phyloP scores from a whole-genome alignment of 2,329 filamentous ascomycete genomes.

The Fusarium sp. region DNA sequence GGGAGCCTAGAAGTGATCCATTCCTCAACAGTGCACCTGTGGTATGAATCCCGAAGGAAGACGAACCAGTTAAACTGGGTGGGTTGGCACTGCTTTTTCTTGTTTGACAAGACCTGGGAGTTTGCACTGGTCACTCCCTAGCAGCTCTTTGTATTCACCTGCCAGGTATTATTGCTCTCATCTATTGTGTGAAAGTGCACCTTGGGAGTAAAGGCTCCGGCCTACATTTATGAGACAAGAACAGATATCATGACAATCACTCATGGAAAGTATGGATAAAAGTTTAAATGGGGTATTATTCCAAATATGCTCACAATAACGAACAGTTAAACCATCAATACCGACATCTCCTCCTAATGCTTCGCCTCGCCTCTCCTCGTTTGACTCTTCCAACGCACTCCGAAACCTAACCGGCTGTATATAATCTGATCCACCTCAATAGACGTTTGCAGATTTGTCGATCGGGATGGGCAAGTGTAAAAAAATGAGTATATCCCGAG shows the following conservation, averaged over 20 bases:
- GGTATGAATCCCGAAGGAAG: not conserved
- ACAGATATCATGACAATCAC: not conserved
- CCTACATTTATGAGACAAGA: not conserved
- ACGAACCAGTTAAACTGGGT: not conserved
- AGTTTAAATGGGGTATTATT: slow-evolving; percentile 46
- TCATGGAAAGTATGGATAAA: not conserved
- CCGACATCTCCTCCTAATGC: slow-evolving; percentile 23
- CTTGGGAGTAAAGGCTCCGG: not conserved
- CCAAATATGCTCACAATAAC: slow-evolving; percentile 44
- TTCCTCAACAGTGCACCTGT: not conserved
- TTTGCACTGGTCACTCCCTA: not conserved
- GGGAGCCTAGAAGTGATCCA: not conserved
- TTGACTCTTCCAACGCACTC: slow-evolving; percentile 20
- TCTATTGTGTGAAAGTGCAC: not conserved
- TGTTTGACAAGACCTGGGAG: not conserved
- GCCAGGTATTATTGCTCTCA: not conserved
- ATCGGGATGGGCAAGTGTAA: slow-evolving; percentile 27
- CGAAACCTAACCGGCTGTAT: slow-evolving; percentile 24
- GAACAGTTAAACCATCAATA: slow-evolving; percentile 40
- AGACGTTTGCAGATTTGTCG: slow-evolving; percentile 28
- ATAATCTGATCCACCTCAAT: slow-evolving; percentile 22
- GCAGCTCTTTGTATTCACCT: not conserved
- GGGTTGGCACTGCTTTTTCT: not conserved
- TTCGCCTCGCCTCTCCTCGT: slow-evolving; percentile 13
- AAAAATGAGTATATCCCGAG: slow-evolving; percentile 27